A percentile compares a stretch with the other conserved stretches of the same genome.
phyloP scores from a whole-genome alignment of 257 asterid genomes.

The Striga asiatica region DNA sequence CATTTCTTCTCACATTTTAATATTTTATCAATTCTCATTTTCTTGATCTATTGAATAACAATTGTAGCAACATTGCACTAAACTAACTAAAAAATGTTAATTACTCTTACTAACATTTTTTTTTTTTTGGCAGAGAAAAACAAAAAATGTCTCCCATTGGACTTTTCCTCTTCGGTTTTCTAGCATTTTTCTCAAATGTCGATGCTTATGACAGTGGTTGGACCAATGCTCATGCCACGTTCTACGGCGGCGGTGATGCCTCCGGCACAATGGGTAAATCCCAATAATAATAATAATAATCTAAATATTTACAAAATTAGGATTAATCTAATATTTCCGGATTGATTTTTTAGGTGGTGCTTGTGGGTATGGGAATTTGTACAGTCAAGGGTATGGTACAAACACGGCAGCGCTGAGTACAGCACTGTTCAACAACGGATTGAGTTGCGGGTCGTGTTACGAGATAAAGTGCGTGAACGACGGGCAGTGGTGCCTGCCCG shows the following conservation, averaged over 20 bases:
- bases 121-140: neutral
- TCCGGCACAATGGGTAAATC: neutral
- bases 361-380: conserved; percentile 79
- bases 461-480: conserved; percentile 43
- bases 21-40: no score
- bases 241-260: neutral
- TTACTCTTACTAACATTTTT: neutral
- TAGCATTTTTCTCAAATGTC: neutral
- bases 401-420: conserved; percentile 84
- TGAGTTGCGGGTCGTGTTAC: conserved; percentile 81
- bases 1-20: neutral
- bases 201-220: neutral
- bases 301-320: no score
- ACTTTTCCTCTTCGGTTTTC: neutral
- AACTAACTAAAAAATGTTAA: no score
- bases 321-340: neutral
- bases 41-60: no score
- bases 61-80: neutral
- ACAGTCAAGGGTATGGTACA: conserved; percentile 79
- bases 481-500: conserved; percentile 41
- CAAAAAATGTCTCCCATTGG: neutral
- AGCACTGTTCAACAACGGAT: conserved; percentile 70
- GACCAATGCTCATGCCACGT: neutral
- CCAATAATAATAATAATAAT: neutral
- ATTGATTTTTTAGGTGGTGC: conserved; percentile 49